Conservation (phyloP, 1,284 basidiomycete species). For the Leucoagaricus sp. region DNA sequence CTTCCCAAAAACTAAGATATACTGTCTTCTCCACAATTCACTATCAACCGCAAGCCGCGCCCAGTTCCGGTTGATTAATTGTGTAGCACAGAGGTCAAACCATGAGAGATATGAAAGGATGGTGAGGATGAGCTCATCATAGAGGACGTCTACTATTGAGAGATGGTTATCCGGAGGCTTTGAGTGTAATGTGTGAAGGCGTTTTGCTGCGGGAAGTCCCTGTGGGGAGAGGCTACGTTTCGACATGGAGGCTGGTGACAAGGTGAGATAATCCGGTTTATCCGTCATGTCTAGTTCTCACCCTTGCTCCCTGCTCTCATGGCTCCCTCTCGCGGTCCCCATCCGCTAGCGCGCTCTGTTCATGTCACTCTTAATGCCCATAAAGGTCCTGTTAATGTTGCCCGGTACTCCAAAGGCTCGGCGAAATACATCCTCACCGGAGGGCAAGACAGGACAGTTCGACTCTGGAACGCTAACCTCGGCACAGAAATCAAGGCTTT, state of each 20-base stretch:
- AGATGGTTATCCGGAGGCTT: conserved; percentile 18
- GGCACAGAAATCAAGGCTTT: conserved; percentile 92
- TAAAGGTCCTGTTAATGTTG: conserved; percentile 82
- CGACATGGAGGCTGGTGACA: conserved; percentile 39
- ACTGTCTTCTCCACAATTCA: conserved; percentile 49
- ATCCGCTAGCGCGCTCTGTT: conserved; percentile 57
- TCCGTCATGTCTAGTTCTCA: conserved; percentile 4
- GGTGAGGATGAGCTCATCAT: conserved; percentile 72
- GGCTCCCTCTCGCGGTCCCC: conserved; percentile 66
- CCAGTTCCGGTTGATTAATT: conserved; percentile 68
- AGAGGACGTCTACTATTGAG: conserved; percentile 60
- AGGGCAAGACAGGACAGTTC: conserved; percentile 86
- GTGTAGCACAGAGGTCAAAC: conserved; percentile 64
- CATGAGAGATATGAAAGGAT: conserved; percentile 73
- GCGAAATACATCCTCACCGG: conserved; percentile 91
- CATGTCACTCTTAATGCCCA: conserved; percentile 66
- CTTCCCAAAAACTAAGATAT: conserved; percentile 63
- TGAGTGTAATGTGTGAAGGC: conserved; percentile 35
- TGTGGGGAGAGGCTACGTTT: conserved; percentile 55
- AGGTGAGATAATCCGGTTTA: conserved; percentile 1
- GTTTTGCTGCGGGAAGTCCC: conserved; percentile 58
- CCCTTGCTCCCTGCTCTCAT: conserved; percentile 35
- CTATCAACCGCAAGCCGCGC: conserved; percentile 57
- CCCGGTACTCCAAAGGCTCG: conserved; percentile 81
- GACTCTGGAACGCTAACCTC: conserved; percentile 86